Percentiles rank a stretch among this genome's conserved stretches.
Conservation (phyloP, 2,329 filamentous ascomycete genomes). For the Ploettnerulaceae sp. region DNA sequence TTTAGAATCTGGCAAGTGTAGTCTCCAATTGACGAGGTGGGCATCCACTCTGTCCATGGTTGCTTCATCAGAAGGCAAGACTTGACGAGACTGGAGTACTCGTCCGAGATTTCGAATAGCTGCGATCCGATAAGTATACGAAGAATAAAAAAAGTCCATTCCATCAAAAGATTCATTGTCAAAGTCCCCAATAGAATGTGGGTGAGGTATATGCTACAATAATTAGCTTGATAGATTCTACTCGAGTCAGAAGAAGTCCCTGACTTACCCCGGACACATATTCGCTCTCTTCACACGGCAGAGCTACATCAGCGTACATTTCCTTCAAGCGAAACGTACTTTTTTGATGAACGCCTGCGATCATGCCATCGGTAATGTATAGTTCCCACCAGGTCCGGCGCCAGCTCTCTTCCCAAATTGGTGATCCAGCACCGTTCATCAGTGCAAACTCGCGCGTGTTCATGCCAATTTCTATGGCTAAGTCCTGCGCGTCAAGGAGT, state of each 20-base stretch:
- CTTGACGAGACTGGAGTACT: conserved; percentile 59
- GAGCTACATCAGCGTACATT: conserved; percentile 59
- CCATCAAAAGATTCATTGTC: conserved; percentile 64
- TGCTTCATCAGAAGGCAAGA: conserved; percentile 46
- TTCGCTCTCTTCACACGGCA: conserved; percentile 81
- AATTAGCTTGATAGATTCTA: conserved; percentile 22
- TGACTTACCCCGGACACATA: conserved; percentile 51
- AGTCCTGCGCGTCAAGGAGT: conserved; percentile 60
- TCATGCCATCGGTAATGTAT: conserved; percentile 64
- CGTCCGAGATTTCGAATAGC: conserved; percentile 73
- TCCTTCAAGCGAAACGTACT: conserved; percentile 67
- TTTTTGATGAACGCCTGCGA: conserved; percentile 71
- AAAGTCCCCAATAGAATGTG: conserved; percentile 66
- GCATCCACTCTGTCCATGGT: conserved; percentile 54
- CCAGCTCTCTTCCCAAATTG: conserved; percentile 75
- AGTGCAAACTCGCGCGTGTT: conserved; percentile 64
- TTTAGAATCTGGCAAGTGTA: conserved; percentile 72
- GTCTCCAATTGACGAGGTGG: conserved; percentile 66
- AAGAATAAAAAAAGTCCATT: conserved; percentile 69
- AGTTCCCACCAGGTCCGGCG: conserved; percentile 88
- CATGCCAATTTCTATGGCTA: conserved; percentile 73
- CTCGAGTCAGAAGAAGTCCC: background rate
- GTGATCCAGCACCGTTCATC: conserved; percentile 57
- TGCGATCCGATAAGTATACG: conserved; percentile 79
- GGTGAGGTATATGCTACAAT: conserved; percentile 51